phyloP scores from a whole-genome alignment of 805 yeast genomes.

The Saccharomycopsis oosterbeekiorum region DNA sequence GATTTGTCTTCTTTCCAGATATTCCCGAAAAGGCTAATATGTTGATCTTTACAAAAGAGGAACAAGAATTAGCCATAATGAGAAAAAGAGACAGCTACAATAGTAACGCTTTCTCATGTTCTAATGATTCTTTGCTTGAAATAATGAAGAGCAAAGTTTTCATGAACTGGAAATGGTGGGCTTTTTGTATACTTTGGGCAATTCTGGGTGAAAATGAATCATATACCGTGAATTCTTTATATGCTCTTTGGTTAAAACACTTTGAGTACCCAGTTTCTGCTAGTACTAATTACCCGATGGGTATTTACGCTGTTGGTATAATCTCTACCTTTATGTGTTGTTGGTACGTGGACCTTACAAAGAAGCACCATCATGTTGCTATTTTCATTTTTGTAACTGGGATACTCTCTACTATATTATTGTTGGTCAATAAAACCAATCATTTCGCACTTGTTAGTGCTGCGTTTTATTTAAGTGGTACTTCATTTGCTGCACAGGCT shows the following conservation, averaged over 20 bases:
- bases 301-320: conserved; percentile 42
- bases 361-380: conserved; percentile 45
- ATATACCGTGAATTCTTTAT: conserved; percentile 36
- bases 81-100: conserved; percentile 31
- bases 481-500: conserved; percentile 51
- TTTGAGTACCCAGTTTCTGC: conserved; percentile 34
- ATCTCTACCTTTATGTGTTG: conserved; percentile 36
- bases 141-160: conserved; percentile 28
- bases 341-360: conserved; percentile 33
- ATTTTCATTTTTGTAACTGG: conserved; percentile 33
- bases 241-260: conserved; percentile 37
- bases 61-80: conserved; percentile 32
- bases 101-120: conserved; percentile 25
- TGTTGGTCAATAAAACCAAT: conserved; percentile 31
- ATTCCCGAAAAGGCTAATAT: conserved; percentile 12
- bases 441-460: conserved; percentile 33
- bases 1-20: conserved; percentile 28
- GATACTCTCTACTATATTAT: conserved; percentile 38
- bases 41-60: conserved; percentile 31
- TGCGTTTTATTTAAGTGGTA: conserved; percentile 47
- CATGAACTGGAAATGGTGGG: conserved; percentile 48
- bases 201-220: conserved; percentile 42
- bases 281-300: conserved; percentile 45
- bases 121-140: conserved; percentile 21
- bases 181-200: conserved; percentile 42